phyloP scores from a whole-genome alignment of 2,329 filamentous ascomycete species.

The Ramularia endophylla region DNA sequence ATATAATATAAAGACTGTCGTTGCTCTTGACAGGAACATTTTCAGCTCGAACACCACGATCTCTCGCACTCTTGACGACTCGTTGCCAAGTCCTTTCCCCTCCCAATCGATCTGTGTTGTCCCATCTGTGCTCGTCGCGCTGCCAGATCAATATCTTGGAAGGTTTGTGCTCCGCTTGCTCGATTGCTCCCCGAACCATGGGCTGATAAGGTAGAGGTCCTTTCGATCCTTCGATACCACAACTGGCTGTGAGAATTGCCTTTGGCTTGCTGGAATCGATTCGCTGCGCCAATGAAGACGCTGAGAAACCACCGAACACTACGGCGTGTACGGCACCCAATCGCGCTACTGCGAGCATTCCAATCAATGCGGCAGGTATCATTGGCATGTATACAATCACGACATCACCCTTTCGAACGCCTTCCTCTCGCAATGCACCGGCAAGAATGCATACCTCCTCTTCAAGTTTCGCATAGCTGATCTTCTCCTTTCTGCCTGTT shows the following conservation, averaged over 20 bases:
- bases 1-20: conserved; percentile 84
- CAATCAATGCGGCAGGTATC: conserved; percentile 84
- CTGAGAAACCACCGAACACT: conserved; percentile 88
- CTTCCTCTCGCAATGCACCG: conserved; percentile 74
- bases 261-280: conserved; percentile 76
- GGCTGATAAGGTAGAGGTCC: conserved; percentile 70
- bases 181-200: conserved; percentile 68
- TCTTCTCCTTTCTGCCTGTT: conserved; percentile 62
- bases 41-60: conserved; percentile 61
- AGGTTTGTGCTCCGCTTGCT: conserved; percentile 64
- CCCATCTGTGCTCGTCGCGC: conserved; percentile 69
- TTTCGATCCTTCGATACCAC: conserved; percentile 83
- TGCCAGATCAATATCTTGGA: conserved; percentile 75
- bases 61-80: conserved; percentile 63
- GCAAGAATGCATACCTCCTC: conserved; percentile 76
- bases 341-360: conserved; percentile 72
- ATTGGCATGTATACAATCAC: conserved; percentile 97
- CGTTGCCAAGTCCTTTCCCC: conserved; percentile 77
- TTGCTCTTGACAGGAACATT: conserved; percentile 73
- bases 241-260: conserved; percentile 79
- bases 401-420: conserved; percentile 75
- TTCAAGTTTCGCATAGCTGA: conserved; percentile 70
- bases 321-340: conserved; percentile 85
- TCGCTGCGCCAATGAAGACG: conserved; percentile 73
- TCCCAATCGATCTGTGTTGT: conserved; percentile 56